A percentile compares a stretch with the other conserved stretches of the same genome.
Evolutionary conservation across 2,329 filamentous ascomycete species (phyloP).

Genomic region (Fusarium sp.): DNA sequence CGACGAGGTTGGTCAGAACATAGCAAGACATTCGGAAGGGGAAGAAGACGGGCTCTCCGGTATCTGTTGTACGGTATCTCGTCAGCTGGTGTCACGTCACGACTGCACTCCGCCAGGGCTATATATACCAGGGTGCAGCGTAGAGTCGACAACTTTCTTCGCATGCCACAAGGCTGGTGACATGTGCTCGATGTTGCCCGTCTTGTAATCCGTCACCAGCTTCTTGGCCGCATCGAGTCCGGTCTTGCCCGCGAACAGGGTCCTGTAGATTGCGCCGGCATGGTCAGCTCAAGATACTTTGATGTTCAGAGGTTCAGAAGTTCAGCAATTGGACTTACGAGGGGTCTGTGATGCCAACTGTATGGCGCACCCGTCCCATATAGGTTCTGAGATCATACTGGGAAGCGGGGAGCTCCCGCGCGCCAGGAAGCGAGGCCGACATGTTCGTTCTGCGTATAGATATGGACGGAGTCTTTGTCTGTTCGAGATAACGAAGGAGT

Average conservation of each 20-base stretch:
- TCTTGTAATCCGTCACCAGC: constrained; percentile 86
- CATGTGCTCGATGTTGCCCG: constrained; percentile 82
- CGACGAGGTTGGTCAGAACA: constrained; percentile 90
- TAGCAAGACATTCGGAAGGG: constrained; percentile 99
- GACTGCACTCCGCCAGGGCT: neutral
- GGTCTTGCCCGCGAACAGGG: constrained; percentile 79
- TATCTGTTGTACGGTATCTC: constrained; percentile 70
- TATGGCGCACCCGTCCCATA: constrained; percentile 92
- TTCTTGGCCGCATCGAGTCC: constrained; percentile 89
- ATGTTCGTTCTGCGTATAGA: constrained; percentile 53
- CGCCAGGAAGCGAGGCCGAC: constrained; percentile 74
- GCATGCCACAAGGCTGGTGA: constrained; percentile 92
- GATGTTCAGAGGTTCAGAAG: neutral
- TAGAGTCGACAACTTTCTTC: constrained; percentile 98
- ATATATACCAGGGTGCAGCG: constrained; percentile 85
- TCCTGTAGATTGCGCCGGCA: constrained; percentile 65
- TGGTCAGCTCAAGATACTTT: constrained; percentile 12
- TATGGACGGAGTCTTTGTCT: constrained; percentile 6
- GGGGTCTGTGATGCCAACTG: constrained; percentile 90
- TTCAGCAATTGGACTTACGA: constrained; percentile 72
- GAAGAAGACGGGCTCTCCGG: constrained; percentile 88
- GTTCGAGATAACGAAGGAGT: constrained; percentile 14
- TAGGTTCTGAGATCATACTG: constrained; percentile 94
- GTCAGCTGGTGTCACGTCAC: constrained; percentile 25
- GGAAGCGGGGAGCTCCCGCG: constrained; percentile 87